phyloP scores from a whole-genome alignment of 2,329 filamentous ascomycete species.

The Domatiomyces globalis region DNA sequence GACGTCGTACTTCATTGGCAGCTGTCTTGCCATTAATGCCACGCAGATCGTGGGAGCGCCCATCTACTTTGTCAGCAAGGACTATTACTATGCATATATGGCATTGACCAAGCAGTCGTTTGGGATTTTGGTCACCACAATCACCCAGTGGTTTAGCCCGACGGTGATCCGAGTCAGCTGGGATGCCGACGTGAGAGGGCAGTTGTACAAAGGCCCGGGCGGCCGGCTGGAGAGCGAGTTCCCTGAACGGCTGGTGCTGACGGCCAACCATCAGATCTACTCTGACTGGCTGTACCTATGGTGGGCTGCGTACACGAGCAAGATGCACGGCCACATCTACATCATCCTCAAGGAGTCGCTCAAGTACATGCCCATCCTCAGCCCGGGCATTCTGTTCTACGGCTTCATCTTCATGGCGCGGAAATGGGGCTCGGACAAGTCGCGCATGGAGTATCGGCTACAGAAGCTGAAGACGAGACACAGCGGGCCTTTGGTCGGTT shows the following conservation, averaged over 20 bases:
- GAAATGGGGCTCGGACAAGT: slow-evolving; percentile 69
- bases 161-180: slow-evolving; percentile 71
- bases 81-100: slow-evolving; percentile 76
- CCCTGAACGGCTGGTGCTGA: slow-evolving; percentile 65
- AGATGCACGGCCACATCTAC: slow-evolving; percentile 73
- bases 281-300: slow-evolving; percentile 87
- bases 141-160: slow-evolving; percentile 80
- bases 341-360: slow-evolving; percentile 84
- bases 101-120: slow-evolving; percentile 75
- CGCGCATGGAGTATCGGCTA: slow-evolving; percentile 59
- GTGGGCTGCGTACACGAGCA: slow-evolving; percentile 81
- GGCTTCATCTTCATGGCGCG: slow-evolving; percentile 86
- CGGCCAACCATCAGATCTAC: slow-evolving; percentile 84
- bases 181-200: slow-evolving; percentile 61
- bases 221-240: slow-evolving; percentile 66
- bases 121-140: slow-evolving; percentile 59
- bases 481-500: slow-evolving; percentile 33
- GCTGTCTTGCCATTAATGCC: slow-evolving; percentile 37
- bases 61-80: slow-evolving; percentile 59
- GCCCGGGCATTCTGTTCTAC: slow-evolving; percentile 70
- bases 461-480: slow-evolving; percentile 47
- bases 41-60: slow-evolving; percentile 66
- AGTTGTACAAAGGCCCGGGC: slow-evolving; percentile 55
- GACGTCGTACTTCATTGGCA: slow-evolving; percentile 20
- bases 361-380: slow-evolving; percentile 65